These are phyloP conservation scores for Globisporangium parvum DNA, from an alignment of 352 stramenopile genomes.

Conservation along the genomic window DNA sequence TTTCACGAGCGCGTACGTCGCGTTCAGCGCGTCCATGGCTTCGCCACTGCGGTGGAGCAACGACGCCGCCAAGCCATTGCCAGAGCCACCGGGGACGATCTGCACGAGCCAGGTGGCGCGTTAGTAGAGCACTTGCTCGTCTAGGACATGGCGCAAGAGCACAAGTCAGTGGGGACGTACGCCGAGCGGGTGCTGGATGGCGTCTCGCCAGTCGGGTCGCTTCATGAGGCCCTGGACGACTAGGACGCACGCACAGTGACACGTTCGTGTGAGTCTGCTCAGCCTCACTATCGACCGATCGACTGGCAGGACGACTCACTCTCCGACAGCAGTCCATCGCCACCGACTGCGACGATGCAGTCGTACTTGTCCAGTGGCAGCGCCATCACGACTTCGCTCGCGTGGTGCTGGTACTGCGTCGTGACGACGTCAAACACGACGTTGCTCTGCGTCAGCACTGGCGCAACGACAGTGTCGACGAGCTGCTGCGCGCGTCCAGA, in stretches of 20 bases:
- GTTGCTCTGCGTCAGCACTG: conserved; percentile 41
- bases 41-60: conserved; percentile 48
- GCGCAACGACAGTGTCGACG: conserved; percentile 41
- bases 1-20: conserved; percentile 63
- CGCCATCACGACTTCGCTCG: conserved; percentile 37
- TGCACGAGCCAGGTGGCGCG: conserved; percentile 1
- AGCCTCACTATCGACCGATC: too few species aligned
- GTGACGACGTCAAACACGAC: conserved; percentile 50
- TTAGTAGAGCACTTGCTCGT: too few species aligned
- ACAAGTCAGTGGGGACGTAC: conserved; percentile 17
- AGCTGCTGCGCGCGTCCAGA: conserved; percentile 43
- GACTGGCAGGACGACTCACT: conserved; percentile 46
- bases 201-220: conserved; percentile 51
- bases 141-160: background rate
- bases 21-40: conserved; percentile 40
- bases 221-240: conserved; percentile 72
- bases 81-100: conserved; percentile 48
- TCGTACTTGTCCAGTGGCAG: conserved; percentile 50
- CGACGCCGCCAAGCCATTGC: conserved; percentile 60
- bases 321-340: conserved; percentile 65
- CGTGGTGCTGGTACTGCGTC: conserved; percentile 48
- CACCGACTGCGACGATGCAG: conserved; percentile 59
- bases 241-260: conserved; percentile 11
- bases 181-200: conserved; percentile 41
- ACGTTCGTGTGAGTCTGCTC: too few species aligned